Evolutionary conservation across 192 early-diverging fungal genomes (phyloP).

Genomic region (Backusella luteola): DNA sequence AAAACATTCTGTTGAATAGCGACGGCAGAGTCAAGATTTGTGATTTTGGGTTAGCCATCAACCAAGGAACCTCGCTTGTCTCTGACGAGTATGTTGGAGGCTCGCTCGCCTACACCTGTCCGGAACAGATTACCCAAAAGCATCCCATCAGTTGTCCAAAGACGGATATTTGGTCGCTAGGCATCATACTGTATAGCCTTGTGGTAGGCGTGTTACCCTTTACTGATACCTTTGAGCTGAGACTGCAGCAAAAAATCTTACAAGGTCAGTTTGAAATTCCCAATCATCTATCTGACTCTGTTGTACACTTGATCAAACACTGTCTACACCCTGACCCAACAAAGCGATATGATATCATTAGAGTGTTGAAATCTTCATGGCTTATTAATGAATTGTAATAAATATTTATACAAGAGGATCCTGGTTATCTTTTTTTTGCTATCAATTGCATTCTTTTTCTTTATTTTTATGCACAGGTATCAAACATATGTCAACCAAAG

Average conservation of each 20-base stretch:
- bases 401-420: not conserved
- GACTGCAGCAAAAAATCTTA: slow-evolving; percentile 69
- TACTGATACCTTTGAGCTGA: slow-evolving; percentile 66
- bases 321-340: slow-evolving; percentile 48
- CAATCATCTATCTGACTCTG: slow-evolving; percentile 32
- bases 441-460: not conserved
- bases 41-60: slow-evolving; percentile 82
- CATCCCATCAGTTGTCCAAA: slow-evolving; percentile 46
- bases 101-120: slow-evolving; percentile 67
- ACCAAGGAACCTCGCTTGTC: slow-evolving; percentile 17
- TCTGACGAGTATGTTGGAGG: slow-evolving; percentile 45
- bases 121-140: slow-evolving; percentile 58
- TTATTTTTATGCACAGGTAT: not conserved
- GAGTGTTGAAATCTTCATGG: slow-evolving; percentile 35
- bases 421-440: not conserved
- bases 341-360: slow-evolving; percentile 40
- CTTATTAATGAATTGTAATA: slow-evolving; percentile 12
- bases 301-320: slow-evolving; percentile 39
- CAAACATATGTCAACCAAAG: not conserved
- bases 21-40: slow-evolving; percentile 70
- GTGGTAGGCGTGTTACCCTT: slow-evolving; percentile 70
- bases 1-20: slow-evolving; percentile 80
- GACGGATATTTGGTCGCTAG: slow-evolving; percentile 78
- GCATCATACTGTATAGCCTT: slow-evolving; percentile 70
- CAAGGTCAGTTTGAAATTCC: slow-evolving; percentile 57